These are phyloP conservation scores for Brassica nigra DNA, from an alignment of 345 rosid species.

Conservation along the genomic window DNA sequence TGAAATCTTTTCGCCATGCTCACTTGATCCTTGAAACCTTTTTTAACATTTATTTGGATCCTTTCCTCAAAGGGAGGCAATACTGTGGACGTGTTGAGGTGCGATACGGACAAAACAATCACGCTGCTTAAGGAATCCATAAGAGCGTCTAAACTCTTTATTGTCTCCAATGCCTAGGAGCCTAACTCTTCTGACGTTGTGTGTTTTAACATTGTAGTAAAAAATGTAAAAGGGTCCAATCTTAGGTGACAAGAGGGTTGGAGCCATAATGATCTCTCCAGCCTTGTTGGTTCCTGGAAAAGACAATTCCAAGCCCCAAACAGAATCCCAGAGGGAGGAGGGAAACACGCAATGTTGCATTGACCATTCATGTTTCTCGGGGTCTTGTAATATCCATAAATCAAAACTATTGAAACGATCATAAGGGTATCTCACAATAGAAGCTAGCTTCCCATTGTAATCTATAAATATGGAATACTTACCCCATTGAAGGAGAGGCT, in stretches of 20 bases:
- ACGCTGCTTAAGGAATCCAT: neutral
- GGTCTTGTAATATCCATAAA: conserved; percentile 17
- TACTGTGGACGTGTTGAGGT: neutral
- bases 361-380: conserved; percentile 13
- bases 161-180: conserved; percentile 12
- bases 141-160: conserved; percentile 8
- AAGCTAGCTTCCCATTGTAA: conserved; percentile 22
- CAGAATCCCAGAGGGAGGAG: neutral
- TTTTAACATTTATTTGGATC: too few relatives aligned
- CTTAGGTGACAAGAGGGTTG: neutral
- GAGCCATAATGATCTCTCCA: conserved; percentile 13
- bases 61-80: neutral
- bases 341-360: neutral
- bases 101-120: neutral
- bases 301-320: neutral
- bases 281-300: conserved; percentile 18
- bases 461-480: neutral
- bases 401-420: neutral
- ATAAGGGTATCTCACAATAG: neutral
- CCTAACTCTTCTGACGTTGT: neutral
- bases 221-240: conserved; percentile 10
- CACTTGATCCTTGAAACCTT: too few relatives aligned
- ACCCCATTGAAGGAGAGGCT: neutral
- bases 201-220: conserved; percentile 1
- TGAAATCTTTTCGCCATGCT: too few relatives aligned